Evolutionary conservation across 2,329 filamentous ascomycete genomes (phyloP).

Genomic region (Blastomyces percursus): DNA sequence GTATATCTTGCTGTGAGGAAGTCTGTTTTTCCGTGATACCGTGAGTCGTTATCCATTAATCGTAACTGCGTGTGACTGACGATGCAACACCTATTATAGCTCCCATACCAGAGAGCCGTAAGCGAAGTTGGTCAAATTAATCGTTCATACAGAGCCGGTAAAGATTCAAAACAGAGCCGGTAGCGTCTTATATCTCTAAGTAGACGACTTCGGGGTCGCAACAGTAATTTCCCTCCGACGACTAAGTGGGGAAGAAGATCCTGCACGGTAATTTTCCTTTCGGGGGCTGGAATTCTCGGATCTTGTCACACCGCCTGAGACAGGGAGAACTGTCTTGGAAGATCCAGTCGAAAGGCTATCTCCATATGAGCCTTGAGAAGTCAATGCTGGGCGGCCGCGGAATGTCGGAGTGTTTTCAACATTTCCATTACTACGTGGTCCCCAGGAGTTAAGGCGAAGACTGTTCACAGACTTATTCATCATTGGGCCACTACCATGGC

Average conservation of each 20-base stretch:
- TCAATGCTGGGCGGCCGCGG: constrained; percentile 21
- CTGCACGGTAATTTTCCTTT: constrained; percentile 30
- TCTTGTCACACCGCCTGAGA: constrained; percentile 22
- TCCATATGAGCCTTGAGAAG: constrained; percentile 21
- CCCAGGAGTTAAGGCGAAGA: constrained; percentile 29
- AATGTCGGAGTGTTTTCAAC: constrained; percentile 31
- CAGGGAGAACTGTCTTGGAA: constrained; percentile 27
- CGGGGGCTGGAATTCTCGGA: constrained; percentile 32
- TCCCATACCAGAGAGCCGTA: background rate
- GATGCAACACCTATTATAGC: background rate
- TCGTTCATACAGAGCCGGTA: background rate
- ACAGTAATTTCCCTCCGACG: constrained; percentile 30
- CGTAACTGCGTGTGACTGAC: constrained; percentile 1
- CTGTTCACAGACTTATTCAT: constrained; percentile 29
- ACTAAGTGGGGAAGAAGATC: constrained; percentile 29
- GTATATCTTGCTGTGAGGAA: background rate
- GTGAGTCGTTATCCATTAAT: constrained; percentile 5
- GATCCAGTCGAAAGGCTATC: constrained; percentile 26
- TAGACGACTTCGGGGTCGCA: constrained; percentile 27
- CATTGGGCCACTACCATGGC: constrained; percentile 26
- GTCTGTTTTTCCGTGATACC: background rate
- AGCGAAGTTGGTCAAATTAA: background rate
- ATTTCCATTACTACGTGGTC: constrained; percentile 27
- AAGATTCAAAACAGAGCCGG: background rate
- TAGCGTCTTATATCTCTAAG: constrained; percentile 11